Evolutionary conservation across 148 eudicot genomes (phyloP).

Genomic region (Vaccinium vitisidaea): DNA sequence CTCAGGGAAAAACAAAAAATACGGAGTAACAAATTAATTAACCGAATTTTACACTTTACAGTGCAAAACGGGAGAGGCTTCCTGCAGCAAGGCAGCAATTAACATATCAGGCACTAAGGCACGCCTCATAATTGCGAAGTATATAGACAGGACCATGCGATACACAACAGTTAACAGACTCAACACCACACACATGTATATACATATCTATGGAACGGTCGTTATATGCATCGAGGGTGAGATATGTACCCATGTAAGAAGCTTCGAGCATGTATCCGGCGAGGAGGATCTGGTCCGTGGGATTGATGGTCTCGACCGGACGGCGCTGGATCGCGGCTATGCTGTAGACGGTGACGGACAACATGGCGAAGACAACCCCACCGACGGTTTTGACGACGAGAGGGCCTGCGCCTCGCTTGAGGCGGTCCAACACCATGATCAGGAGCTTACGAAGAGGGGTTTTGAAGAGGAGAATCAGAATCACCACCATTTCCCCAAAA

Average conservation of each 20-base stretch:
- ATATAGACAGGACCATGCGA: too few species aligned
- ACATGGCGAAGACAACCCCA: conserved; percentile 41
- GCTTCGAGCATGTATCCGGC: conserved; percentile 55
- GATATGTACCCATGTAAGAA: conserved; percentile 65
- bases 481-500: conserved; percentile 36
- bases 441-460: conserved; percentile 59
- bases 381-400: conserved; percentile 59
- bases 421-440: conserved; percentile 44
- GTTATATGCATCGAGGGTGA: neutral
- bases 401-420: conserved; percentile 69
- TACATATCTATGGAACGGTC: too few species aligned
- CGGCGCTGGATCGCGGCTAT: conserved; percentile 36
- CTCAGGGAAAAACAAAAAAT: too few species aligned
- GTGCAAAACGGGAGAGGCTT: too few species aligned
- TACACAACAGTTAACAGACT: too few species aligned
- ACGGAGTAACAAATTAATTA: too few species aligned
- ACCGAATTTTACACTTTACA: too few species aligned
- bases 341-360: conserved; percentile 41
- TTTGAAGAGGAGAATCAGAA: conserved; percentile 54
- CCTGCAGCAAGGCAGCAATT: too few species aligned
- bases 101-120: too few species aligned
- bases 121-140: too few species aligned
- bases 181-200: too few species aligned
- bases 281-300: conserved; percentile 62
- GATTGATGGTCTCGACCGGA: conserved; percentile 34